Evolutionary conservation across 2,329 filamentous ascomycete species (phyloP), one percentile per base, ranked within the genome.

Genomic region (Boeremia lycopersici): DNA sequence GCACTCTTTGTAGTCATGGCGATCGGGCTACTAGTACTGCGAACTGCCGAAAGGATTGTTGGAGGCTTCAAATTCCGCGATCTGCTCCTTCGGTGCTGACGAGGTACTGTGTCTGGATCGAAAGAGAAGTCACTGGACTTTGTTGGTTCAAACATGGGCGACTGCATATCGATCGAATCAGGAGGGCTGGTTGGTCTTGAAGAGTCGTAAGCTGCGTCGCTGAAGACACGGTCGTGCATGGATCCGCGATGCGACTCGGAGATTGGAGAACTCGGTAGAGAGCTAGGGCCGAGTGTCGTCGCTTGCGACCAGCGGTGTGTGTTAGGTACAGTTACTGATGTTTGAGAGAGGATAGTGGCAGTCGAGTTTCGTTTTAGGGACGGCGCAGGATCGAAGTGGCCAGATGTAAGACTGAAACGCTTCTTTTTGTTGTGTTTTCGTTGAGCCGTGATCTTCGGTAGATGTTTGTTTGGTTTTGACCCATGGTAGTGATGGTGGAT

Each of bases 401-500:
- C 81, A 0, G 86, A 79, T 11, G 82, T 83, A 9, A 90, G 77
- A 19, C 85, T 81, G 29, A 85, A 83, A 2, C 90, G 86, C 78
- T 91, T 96, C 77, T 86, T 90, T 8, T 84, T 79, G 46, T 41
- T 42, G 56, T 86, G 86, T 60, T 84, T 84, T 62, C 84, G 84
- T 49, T 79, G 72, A 9, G 74, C 65, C 25, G 26, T 74, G 46
- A 13, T 73, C 69, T 53, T 89, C 79, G 71, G 86, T 77, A 60
- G 45, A 64, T 69, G 64, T 61, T 77, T 63, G 59, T 43, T 52
- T 3, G 58, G 67, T 28, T 77, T 72, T 23, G 53, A 48, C 10
- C 88, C 84, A 63, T 97, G 92, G 70, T 96, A 96, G 71, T 98
- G 93, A 67, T 98, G 93, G 69, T 98, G 93, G 40, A 98, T 90